Evolutionary conservation across 768 basidiomycete species (phyloP).

Genomic region (Tylopilus vinaceipallidus): DNA sequence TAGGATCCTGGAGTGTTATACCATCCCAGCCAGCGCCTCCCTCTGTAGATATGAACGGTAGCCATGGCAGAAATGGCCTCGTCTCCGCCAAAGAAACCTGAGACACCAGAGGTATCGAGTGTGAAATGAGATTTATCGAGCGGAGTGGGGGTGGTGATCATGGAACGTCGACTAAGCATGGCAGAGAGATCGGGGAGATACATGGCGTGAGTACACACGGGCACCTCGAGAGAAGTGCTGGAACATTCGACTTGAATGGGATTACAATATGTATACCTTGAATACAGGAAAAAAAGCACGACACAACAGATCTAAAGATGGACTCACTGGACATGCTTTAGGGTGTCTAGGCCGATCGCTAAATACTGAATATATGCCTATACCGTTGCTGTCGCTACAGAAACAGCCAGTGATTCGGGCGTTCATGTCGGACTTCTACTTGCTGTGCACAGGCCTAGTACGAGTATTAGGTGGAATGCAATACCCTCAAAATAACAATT

Average conservation of each 20-base stretch:
- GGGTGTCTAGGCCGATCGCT: too few relatives aligned
- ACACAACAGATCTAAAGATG: too few relatives aligned
- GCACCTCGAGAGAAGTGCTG: neutral
- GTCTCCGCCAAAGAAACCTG: constrained; percentile 32
- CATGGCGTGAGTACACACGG: neutral
- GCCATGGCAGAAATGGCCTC: constrained; percentile 33
- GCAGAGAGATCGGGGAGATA: neutral
- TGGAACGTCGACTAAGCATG: neutral
- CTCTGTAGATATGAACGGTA: constrained; percentile 26
- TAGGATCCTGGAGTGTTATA: constrained; percentile 36
- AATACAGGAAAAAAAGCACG: neutral
- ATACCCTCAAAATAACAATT: too few relatives aligned
- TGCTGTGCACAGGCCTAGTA: too few relatives aligned
- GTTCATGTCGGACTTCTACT: too few relatives aligned
- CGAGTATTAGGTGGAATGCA: too few relatives aligned
- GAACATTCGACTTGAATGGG: neutral
- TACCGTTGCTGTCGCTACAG: too few relatives aligned
- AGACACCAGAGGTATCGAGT: constrained; percentile 27
- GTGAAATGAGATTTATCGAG: constrained; percentile 3
- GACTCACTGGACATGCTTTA: too few relatives aligned
- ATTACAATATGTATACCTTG: neutral
- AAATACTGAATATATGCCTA: too few relatives aligned
- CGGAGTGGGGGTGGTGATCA: neutral
- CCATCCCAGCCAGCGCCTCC: constrained; percentile 30
- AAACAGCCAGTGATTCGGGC: too few relatives aligned